Conservation (phyloP, 2,329 filamentous ascomycete species). For the Fusarium goolgardi region DNA sequence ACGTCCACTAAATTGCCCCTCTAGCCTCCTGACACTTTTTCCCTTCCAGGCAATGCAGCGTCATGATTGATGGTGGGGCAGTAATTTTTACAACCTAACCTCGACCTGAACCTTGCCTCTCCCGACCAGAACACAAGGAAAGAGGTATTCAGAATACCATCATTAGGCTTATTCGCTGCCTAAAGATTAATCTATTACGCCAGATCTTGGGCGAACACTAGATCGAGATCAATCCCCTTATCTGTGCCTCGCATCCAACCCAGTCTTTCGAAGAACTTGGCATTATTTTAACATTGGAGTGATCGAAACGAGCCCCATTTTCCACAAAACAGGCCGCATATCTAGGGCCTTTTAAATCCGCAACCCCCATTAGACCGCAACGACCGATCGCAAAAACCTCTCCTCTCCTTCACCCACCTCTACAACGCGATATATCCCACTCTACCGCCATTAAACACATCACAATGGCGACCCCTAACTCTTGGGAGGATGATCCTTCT, state of each 20-base stretch:
- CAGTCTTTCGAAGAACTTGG: slow-evolving; percentile 13
- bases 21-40: slow-evolving; percentile 35
- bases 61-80: slow-evolving; percentile 55
- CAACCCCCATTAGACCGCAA: slow-evolving; percentile 43
- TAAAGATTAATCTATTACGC: slow-evolving; percentile 25
- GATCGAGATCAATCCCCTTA: slow-evolving; percentile 9
- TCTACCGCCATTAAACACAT: slow-evolving; percentile 23
- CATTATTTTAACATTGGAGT: slow-evolving; percentile 8
- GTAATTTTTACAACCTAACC: slow-evolving; percentile 54
- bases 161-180: slow-evolving; percentile 46
- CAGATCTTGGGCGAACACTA: slow-evolving; percentile 4
- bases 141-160: slow-evolving; percentile 39
- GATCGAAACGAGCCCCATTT: slow-evolving; percentile 30
- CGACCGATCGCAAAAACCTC: slow-evolving; percentile 37
- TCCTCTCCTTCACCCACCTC: slow-evolving; percentile 11
- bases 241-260: not conserved
- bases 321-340: slow-evolving; percentile 36
- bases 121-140: slow-evolving; percentile 42
- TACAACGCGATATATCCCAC: slow-evolving; percentile 20
- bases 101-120: slow-evolving; percentile 29
- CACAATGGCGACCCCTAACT: slow-evolving; percentile 89
- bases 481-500: slow-evolving; percentile 90
- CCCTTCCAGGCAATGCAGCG: slow-evolving; percentile 36
- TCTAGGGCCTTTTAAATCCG: slow-evolving; percentile 42
- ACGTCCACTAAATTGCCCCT: slow-evolving; percentile 37